phyloP scores from a whole-genome alignment of 2,329 filamentous ascomycete species.

The Aquanectria penicillioides region DNA sequence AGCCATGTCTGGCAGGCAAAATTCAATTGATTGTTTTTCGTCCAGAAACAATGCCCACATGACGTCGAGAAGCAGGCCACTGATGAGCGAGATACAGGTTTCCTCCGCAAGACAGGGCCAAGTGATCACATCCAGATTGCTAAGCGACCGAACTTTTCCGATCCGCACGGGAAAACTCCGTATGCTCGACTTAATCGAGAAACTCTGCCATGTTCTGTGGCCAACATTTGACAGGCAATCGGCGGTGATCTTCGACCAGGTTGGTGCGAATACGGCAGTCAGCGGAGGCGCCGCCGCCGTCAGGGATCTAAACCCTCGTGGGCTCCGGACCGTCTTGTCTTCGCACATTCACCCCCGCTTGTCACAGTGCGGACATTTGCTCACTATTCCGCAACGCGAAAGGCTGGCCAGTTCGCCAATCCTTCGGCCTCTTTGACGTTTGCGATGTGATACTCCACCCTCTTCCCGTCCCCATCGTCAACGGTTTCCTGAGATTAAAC shows the following conservation, averaged over 20 bases:
- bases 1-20: conserved; percentile 12
- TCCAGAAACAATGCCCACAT: conserved; percentile 25
- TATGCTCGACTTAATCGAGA: conserved; percentile 16
- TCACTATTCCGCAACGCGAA: conserved; percentile 21
- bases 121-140: conserved; percentile 24
- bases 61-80: conserved; percentile 21
- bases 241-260: conserved; percentile 27
- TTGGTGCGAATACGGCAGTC: conserved; percentile 33
- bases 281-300: conserved; percentile 26
- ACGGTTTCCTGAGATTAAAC: conserved; percentile 29
- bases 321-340: conserved; percentile 33
- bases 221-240: conserved; percentile 25
- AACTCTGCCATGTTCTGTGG: conserved; percentile 11
- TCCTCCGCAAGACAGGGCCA: conserved; percentile 27
- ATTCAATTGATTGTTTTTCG: conserved; percentile 15
- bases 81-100: not conserved
- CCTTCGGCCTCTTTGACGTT: conserved; percentile 24
- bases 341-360: conserved; percentile 32
- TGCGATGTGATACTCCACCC: conserved; percentile 19
- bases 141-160: conserved; percentile 29
- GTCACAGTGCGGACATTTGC: conserved; percentile 35
- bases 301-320: conserved; percentile 29
- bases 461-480: conserved; percentile 23
- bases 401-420: conserved; percentile 33
- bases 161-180: conserved; percentile 20